A percentile compares a stretch with the other conserved stretches of the same genome.
Conservation (phyloP, 345 rosid species). For the Toxicodendron radicans region DNA sequence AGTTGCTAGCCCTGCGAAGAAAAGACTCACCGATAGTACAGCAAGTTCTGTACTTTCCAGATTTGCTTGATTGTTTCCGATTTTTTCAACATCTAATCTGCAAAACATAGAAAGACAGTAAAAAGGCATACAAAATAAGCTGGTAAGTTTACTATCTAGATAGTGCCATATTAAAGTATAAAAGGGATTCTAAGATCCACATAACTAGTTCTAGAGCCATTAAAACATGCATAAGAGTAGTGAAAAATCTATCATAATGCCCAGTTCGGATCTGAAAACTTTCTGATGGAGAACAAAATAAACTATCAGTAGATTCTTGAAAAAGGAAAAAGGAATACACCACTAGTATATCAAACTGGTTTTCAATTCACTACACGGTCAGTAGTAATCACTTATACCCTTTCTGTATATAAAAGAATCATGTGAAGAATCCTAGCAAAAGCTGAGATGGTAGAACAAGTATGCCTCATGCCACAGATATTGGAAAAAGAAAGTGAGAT, state of each 20-base stretch:
- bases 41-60: slow-evolving; percentile 72
- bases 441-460: background rate
- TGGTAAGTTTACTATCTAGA: background rate
- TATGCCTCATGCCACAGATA: background rate
- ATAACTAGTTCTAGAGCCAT: background rate
- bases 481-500: background rate
- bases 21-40: slow-evolving; percentile 58
- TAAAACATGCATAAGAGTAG: background rate
- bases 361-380: background rate
- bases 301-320: no score
- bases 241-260: background rate
- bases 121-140: background rate
- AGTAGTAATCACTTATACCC: background rate
- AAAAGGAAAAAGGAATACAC: no score
- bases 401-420: background rate
- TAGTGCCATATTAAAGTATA: no score
- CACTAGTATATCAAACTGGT: background rate
- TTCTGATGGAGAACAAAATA: background rate
- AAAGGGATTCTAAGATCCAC: no score
- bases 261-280: background rate
- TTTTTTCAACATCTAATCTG: slow-evolving; percentile 70
- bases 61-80: slow-evolving; percentile 51
- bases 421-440: background rate
- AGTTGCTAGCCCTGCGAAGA: slow-evolving; percentile 57
- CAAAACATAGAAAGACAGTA: background rate